A percentile compares a stretch with the other conserved stretches of the same genome.
Evolutionary conservation across 2,329 filamentous ascomycete species (phyloP).

Genomic region (Fusarium algeriense): DNA sequence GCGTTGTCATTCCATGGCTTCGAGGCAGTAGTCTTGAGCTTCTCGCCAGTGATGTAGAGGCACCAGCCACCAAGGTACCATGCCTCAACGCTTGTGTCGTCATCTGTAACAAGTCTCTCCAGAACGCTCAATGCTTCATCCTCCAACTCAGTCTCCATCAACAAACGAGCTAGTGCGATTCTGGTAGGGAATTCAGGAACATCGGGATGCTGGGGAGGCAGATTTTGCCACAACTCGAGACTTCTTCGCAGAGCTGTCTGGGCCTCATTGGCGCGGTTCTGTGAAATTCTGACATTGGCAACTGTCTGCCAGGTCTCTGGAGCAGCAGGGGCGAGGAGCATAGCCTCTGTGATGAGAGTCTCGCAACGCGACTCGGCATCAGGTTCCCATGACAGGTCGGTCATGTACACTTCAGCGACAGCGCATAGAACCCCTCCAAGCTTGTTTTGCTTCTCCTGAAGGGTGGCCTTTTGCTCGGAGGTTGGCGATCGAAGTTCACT

Average conservation of each 20-base stretch:
- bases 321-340: slow-evolving; percentile 82
- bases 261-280: slow-evolving; percentile 83
- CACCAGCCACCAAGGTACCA: slow-evolving; percentile 99
- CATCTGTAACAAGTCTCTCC: slow-evolving; percentile 85
- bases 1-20: slow-evolving; percentile 49
- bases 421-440: slow-evolving; percentile 93
- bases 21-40: slow-evolving; percentile 60
- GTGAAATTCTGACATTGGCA: slow-evolving; percentile 93
- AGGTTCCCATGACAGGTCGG: slow-evolving; percentile 91
- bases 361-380: slow-evolving; percentile 93
- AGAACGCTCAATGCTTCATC: slow-evolving; percentile 86
- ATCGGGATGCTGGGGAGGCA: slow-evolving; percentile 76
- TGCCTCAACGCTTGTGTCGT: slow-evolving; percentile 93
- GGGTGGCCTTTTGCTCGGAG: slow-evolving; percentile 55
- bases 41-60: slow-evolving; percentile 81
- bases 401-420: slow-evolving; percentile 98
- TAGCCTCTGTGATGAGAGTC: slow-evolving; percentile 87
- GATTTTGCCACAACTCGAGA: slow-evolving; percentile 83
- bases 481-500: slow-evolving; percentile 60
- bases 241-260: slow-evolving; percentile 81
- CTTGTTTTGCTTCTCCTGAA: slow-evolving; percentile 80
- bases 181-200: slow-evolving; percentile 89
- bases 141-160: slow-evolving; percentile 92
- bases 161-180: slow-evolving; percentile 83
- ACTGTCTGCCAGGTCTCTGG: slow-evolving; percentile 96